These are phyloP conservation scores for Blepharisma stoltei DNA, from an alignment of 73 alveolate species.

Conservation along the genomic window DNA sequence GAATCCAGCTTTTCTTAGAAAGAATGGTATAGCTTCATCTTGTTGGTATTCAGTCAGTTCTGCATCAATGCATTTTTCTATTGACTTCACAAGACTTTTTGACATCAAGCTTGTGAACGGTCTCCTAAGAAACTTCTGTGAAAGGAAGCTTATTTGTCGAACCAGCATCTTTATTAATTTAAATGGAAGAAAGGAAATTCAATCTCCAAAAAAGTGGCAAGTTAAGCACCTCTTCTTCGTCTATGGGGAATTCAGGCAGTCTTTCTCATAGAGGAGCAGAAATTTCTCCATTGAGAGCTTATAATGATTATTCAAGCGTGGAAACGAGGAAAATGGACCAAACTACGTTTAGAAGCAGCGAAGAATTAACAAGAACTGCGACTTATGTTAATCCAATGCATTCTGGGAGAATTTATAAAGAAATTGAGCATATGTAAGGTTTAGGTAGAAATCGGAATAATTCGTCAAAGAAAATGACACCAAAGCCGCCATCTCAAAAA, in stretches of 20 bases:
- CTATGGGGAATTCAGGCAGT: background rate
- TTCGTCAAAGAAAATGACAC: background rate
- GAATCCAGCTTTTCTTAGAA: too few species aligned
- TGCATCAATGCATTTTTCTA: too few species aligned
- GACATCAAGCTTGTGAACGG: too few species aligned
- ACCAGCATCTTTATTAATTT: too few species aligned
- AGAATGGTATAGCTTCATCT: too few species aligned
- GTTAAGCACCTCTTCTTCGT: slow-evolving; percentile 5
- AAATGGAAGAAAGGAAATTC: slow-evolving; percentile 7
- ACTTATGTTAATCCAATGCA: too few species aligned
- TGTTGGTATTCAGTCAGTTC: too few species aligned
- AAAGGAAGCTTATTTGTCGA: too few species aligned
- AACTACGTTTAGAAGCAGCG: background rate
- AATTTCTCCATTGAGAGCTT: slow-evolving; percentile 10
- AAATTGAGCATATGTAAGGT: background rate
- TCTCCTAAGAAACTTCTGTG: too few species aligned
- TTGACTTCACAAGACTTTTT: too few species aligned
- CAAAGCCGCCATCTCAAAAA: slow-evolving; percentile 8
- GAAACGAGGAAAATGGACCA: slow-evolving; percentile 28
- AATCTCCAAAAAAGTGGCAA: slow-evolving; percentile 6
- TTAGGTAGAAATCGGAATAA: background rate
- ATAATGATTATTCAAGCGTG: slow-evolving; percentile 17
- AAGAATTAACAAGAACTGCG: background rate
- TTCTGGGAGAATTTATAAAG: background rate
- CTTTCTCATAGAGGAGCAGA: background rate